Evolutionary conservation across 495 filamentous ascomycete species (phyloP), one percentile per base, ranked within the genome.

Genomic region (Pseudevernia furfuracea): DNA sequence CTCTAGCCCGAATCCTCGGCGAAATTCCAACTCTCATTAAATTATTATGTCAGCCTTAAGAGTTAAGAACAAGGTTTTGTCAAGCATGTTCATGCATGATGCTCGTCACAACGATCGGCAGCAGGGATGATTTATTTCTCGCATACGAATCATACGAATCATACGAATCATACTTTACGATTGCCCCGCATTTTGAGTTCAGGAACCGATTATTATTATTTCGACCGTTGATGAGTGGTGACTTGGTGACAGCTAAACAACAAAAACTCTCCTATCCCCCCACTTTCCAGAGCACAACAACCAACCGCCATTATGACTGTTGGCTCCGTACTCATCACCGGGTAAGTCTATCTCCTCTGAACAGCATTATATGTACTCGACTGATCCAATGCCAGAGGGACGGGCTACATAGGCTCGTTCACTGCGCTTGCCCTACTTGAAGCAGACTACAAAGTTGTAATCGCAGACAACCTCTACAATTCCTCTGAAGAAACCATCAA

Each of bases 341-440:
- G 92, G 92, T 96, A 84, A 79, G 89, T 79, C 25, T 38, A 43
- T 12, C 6, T 2, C 21, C 41, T 28, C 23, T 10, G 12, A 17
- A 23, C 21, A 11, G 12, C 10, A n/a, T 17, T 8, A 48, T 17
- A 5, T 43, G 19, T 62, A 48, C 57, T n/a, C n/a, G n/a, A n/a
- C n/a, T 67, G 25, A 59, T 53, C 43, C 57, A 74, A 39, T 34
- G 34, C 39, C 74, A 98, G 94, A 80, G 94, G 94, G 69, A 94
- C 91, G 64, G 94, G 94, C 79, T 98, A 98, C 82, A 98, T 98
- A 75, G 94, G 94, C 69, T 98, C 94, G 48, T 97, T 97, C 84
- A 98, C 94, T 60, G 80, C 87, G 62, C 86, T 98, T 60, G 89
- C 92, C 43, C 88, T 98, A 28, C 89, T 98, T 67, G 81, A 96